Percentiles rank a stretch among this genome's conserved stretches.
These are phyloP conservation scores for Phytophthora citricola DNA, from an alignment of 352 stramenopile species.

Conservation along the genomic window DNA sequence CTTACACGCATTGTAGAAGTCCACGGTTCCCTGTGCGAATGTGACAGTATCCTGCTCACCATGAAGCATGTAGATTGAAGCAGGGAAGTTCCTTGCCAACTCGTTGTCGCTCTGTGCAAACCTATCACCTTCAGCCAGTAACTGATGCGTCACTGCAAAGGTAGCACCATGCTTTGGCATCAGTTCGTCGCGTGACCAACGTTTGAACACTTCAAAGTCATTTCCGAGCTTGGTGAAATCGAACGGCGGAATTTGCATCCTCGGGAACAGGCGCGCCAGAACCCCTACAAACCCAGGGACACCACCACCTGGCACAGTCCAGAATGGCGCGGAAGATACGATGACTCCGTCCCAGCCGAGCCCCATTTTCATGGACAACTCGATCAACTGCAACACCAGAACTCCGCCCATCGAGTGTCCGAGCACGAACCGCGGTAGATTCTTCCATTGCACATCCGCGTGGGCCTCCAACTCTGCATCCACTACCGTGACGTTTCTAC, in stretches of 20 bases:
- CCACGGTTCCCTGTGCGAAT: slow-evolving; percentile 37
- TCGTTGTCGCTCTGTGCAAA: slow-evolving; percentile 34
- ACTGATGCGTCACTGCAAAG: slow-evolving; percentile 23
- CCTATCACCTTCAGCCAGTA: slow-evolving; percentile 35
- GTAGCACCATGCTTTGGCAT: slow-evolving; percentile 39
- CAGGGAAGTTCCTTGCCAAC: slow-evolving; percentile 27
- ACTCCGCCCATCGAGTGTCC: slow-evolving; percentile 66
- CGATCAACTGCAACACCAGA: slow-evolving; percentile 44
- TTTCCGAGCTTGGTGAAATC: slow-evolving; percentile 42
- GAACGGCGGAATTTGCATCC: slow-evolving; percentile 37
- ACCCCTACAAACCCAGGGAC: slow-evolving; percentile 21
- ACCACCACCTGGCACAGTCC: slow-evolving; percentile 41
- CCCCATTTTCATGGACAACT: slow-evolving; percentile 18
- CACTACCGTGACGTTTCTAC: slow-evolving; percentile 31
- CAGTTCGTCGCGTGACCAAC: slow-evolving; percentile 45
- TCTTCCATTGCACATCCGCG: slow-evolving; percentile 38
- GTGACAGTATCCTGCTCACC: slow-evolving; percentile 48
- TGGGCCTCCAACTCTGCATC: slow-evolving; percentile 43
- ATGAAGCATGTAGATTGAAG: slow-evolving; percentile 48
- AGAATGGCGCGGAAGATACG: slow-evolving; percentile 39
- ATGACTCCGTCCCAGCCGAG: slow-evolving; percentile 54
- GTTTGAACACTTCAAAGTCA: slow-evolving; percentile 35
- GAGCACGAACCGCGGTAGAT: slow-evolving; percentile 60
- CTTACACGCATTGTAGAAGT: slow-evolving; percentile 43
- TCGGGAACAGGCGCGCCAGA: slow-evolving; percentile 41